These are phyloP conservation scores for Paxillus ammoniavirescens DNA, from an alignment of 768 basidiomycete genomes.

Conservation along the genomic window DNA sequence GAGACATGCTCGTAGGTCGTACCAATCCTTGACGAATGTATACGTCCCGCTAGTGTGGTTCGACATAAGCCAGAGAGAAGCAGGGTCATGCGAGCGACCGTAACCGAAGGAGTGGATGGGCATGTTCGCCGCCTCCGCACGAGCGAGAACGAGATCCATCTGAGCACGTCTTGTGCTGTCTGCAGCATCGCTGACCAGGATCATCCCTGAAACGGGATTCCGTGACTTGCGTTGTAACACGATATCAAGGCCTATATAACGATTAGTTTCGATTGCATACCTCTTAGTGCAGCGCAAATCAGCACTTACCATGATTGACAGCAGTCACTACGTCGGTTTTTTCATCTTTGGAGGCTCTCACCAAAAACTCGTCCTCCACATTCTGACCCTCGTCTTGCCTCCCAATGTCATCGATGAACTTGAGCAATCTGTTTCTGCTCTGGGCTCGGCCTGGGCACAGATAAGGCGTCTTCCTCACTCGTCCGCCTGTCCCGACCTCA, in stretches of 20 bases:
- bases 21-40: slow-evolving; percentile 98
- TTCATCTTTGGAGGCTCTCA: slow-evolving; percentile 81
- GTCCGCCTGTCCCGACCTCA: slow-evolving; percentile 80
- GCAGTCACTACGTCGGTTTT: slow-evolving; percentile 97
- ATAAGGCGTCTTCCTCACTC: slow-evolving; percentile 93
- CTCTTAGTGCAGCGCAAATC: background rate
- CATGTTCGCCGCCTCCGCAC: slow-evolving; percentile 94
- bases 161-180: slow-evolving; percentile 92
- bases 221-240: slow-evolving; percentile 92
- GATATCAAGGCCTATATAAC: slow-evolving; percentile 73
- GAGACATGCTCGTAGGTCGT: slow-evolving; percentile 88
- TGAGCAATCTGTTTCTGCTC: slow-evolving; percentile 66
- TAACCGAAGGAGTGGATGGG: slow-evolving; percentile 98
- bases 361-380: slow-evolving; percentile 62
- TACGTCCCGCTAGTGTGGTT: slow-evolving; percentile 98
- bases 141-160: slow-evolving; percentile 97
- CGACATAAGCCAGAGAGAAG: slow-evolving; percentile 97
- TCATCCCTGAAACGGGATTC: slow-evolving; percentile 87
- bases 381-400: slow-evolving; percentile 39
- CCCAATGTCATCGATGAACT: slow-evolving; percentile 75
- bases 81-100: slow-evolving; percentile 95
- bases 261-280: background rate
- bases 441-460: slow-evolving; percentile 66
- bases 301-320: slow-evolving; percentile 80
- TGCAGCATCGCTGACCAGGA: slow-evolving; percentile 89